Evolutionary conservation across 2,329 filamentous ascomycete genomes (phyloP).

Genomic region (Colletotrichum graminicola): DNA sequence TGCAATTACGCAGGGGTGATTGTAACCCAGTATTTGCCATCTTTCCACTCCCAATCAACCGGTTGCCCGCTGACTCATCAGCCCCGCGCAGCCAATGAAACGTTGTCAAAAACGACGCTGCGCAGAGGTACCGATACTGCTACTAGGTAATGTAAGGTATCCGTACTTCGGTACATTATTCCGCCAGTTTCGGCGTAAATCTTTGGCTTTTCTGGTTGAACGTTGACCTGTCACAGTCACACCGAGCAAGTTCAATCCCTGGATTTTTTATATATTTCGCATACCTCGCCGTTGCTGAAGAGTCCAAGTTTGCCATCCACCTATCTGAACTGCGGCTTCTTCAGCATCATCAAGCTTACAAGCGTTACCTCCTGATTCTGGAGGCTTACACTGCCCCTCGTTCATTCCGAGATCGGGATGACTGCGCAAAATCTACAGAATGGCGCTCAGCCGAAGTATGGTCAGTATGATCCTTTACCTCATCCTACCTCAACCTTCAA

Average conservation of each 20-base stretch:
- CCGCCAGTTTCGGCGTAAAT: conserved; percentile 37
- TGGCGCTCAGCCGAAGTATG: conserved; percentile 47
- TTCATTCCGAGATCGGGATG: conserved; percentile 45
- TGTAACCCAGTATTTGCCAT: conserved; percentile 1
- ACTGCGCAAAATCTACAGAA: conserved; percentile 42
- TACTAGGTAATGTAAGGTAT: not conserved
- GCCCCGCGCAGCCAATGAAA: conserved; percentile 29
- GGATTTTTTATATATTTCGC: conserved; percentile 33
- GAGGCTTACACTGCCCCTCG: conserved; percentile 17
- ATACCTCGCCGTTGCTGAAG: conserved; percentile 31
- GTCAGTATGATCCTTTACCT: conserved; percentile 47
- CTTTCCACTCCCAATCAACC: not conserved
- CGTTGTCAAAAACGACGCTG: not conserved
- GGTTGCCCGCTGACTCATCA: conserved; percentile 31
- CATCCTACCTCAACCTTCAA: conserved; percentile 24
- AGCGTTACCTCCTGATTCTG: not conserved
- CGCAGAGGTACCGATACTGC: not conserved
- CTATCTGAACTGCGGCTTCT: not conserved
- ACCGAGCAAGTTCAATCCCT: conserved; percentile 10
- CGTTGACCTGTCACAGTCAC: conserved; percentile 25
- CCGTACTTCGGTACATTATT: conserved; percentile 4
- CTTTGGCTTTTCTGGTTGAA: conserved; percentile 31
- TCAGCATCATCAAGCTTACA: conserved; percentile 9
- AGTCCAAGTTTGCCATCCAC: conserved; percentile 5
- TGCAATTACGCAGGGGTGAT: not conserved